These are phyloP conservation scores for Yarrowia deformans DNA, from an alignment of 805 yeast species.

Conservation along the genomic window DNA sequence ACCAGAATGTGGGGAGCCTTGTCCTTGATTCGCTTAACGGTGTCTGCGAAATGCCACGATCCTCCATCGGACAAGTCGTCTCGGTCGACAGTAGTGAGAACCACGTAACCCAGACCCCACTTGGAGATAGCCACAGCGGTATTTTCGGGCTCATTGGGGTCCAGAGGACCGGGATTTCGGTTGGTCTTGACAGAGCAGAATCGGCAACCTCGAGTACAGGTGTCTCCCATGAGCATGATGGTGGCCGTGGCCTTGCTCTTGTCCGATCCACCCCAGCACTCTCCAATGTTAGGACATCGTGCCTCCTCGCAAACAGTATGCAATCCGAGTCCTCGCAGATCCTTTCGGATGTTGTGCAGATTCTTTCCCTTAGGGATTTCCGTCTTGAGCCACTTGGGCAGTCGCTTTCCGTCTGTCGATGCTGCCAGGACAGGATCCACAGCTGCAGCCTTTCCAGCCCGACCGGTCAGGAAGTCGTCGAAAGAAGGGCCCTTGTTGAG, in stretches of 20 bases:
- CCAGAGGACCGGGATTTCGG: constrained; percentile 85
- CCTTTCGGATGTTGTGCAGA: constrained; percentile 79
- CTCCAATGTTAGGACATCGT: constrained; percentile 98
- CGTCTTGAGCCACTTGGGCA: constrained; percentile 94
- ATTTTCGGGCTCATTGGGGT: constrained; percentile 95
- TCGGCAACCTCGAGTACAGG: constrained; percentile 99
- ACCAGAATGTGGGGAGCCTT: constrained; percentile 92
- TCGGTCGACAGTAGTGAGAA: constrained; percentile 95
- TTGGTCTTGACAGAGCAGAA: constrained; percentile 96
- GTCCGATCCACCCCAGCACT: constrained; percentile 97
- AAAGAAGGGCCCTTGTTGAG: constrained; percentile 89
- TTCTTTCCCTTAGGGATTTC: constrained; percentile 96
- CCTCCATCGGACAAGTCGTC: constrained; percentile 96
- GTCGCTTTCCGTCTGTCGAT: constrained; percentile 54
- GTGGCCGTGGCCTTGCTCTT: constrained; percentile 95
- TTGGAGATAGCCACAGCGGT: constrained; percentile 96
- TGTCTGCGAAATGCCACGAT: constrained; percentile 84
- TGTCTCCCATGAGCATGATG: constrained; percentile 97
- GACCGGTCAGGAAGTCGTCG: constrained; percentile 86
- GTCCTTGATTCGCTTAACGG: constrained; percentile 81
- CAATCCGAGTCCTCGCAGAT: constrained; percentile 83
- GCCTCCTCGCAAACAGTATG: constrained; percentile 99
- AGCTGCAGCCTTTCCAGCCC: constrained; percentile 63
- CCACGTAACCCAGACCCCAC: constrained; percentile 99
- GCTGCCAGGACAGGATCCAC: constrained; percentile 70